phyloP scores from a whole-genome alignment of 176 grass and related monocot species.

The Aechmea fasciata region DNA sequence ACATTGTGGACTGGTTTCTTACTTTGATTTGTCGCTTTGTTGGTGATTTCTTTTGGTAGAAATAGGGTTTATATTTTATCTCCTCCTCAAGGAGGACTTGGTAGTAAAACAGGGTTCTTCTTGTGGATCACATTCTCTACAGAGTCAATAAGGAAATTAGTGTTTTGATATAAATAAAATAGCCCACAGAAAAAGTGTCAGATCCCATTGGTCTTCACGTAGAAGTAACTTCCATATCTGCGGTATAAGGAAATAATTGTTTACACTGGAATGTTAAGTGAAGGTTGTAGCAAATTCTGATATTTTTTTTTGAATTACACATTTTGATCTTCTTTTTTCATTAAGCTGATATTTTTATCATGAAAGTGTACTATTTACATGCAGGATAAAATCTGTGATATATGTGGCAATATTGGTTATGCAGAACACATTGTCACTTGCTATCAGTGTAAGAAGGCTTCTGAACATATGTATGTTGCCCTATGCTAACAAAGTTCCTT shows the following conservation, averaged over 20 bases:
- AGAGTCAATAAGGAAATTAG: too few species aligned
- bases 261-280: not conserved
- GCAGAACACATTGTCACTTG: constrained; percentile 3
- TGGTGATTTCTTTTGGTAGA: too few species aligned
- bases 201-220: too few species aligned
- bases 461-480: constrained; percentile 24
- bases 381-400: constrained; percentile 31
- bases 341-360: not conserved
- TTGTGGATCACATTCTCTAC: too few species aligned
- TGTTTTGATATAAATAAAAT: too few species aligned
- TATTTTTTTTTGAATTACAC: not conserved
- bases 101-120: too few species aligned
- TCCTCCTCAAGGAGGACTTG: too few species aligned
- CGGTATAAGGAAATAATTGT: not conserved
- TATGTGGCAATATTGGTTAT: constrained; percentile 6
- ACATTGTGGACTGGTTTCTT: too few species aligned
- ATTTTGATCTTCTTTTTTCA: not conserved
- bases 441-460: constrained; percentile 21
- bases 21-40: too few species aligned
- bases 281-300: not conserved
- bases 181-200: too few species aligned
- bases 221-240: too few species aligned
- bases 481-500: constrained; percentile 11
- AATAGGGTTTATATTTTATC: too few species aligned
- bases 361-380: not conserved